Conservation (phyloP, 306 rosid species). For the Glycine latifolia region DNA sequence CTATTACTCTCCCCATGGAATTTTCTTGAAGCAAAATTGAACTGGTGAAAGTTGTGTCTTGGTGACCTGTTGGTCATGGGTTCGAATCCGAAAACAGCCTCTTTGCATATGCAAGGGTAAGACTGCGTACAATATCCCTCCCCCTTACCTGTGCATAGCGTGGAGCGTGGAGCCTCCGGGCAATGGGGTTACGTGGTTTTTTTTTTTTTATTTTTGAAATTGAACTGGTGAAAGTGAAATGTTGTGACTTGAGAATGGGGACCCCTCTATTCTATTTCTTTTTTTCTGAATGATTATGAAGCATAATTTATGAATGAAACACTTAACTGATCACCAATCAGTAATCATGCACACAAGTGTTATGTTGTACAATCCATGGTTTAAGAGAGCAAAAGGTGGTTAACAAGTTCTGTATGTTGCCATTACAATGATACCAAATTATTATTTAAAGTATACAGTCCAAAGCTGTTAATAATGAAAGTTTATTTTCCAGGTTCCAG, state of each 20-base stretch:
- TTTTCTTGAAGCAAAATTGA: conserved; percentile 26
- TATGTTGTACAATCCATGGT: conserved; percentile 15
- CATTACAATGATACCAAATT: background rate
- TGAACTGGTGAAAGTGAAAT: conserved; percentile 11
- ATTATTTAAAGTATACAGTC: conserved; percentile 31
- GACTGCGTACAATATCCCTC: no score
- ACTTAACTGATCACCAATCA: conserved; percentile 26
- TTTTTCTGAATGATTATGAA: conserved; percentile 4
- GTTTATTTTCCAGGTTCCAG: conserved; percentile 80
- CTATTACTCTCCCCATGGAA: conserved; percentile 3
- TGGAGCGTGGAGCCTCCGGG: no score
- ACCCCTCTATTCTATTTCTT: background rate
- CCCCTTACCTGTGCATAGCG: no score
- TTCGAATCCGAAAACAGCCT: no score
- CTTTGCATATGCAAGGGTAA: no score
- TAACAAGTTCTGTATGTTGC: no score
- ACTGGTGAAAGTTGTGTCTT: background rate
- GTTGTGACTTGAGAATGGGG: conserved; percentile 30
- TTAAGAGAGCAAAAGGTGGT: conserved; percentile 19
- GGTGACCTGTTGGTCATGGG: no score
- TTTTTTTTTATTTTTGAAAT: no score
- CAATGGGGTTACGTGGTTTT: no score
- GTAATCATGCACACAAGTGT: conserved; percentile 8
- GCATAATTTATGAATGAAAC: conserved; percentile 18
- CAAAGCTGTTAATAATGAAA: conserved; percentile 37